These are phyloP conservation scores for Phialocephala sp. DNA, from an alignment of 2,329 filamentous ascomycete species.

Conservation along the genomic window DNA sequence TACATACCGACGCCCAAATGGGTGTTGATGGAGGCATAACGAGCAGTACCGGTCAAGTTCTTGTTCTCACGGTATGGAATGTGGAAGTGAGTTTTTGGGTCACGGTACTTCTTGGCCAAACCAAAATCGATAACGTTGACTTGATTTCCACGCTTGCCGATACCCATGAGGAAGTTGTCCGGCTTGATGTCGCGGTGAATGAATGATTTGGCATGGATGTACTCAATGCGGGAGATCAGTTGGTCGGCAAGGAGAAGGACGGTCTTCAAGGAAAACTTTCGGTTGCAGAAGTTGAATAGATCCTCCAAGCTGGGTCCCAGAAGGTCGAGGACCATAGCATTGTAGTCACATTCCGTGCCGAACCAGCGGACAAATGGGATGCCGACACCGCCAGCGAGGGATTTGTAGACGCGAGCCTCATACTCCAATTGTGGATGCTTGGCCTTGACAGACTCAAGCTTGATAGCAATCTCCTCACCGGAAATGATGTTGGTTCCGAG, in stretches of 20 bases:
- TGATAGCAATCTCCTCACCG: slow-evolving; percentile 99
- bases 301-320: slow-evolving; percentile 96
- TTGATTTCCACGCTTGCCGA: slow-evolving; percentile 98
- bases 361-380: slow-evolving; percentile 99
- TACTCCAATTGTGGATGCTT: slow-evolving; percentile 99
- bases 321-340: slow-evolving; percentile 98
- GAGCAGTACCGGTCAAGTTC: slow-evolving; percentile 98
- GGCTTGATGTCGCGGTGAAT: slow-evolving; percentile 99
- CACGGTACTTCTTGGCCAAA: slow-evolving; percentile 98
- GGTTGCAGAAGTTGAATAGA: slow-evolving; percentile 99
- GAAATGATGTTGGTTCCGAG: slow-evolving; percentile 99
- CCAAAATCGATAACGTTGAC: slow-evolving; percentile 99
- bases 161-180: slow-evolving; percentile 99
- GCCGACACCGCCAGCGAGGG: slow-evolving; percentile 92
- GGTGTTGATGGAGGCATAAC: slow-evolving; percentile 98
- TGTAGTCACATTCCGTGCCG: slow-evolving; percentile 99
- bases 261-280: slow-evolving; percentile 99
- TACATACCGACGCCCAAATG: slow-evolving; percentile 87
- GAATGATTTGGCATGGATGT: slow-evolving; percentile 99
- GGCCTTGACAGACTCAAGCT: slow-evolving; percentile 98
- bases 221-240: slow-evolving; percentile 98
- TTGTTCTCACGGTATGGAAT: slow-evolving; percentile 99
- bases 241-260: slow-evolving; percentile 96
- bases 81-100: slow-evolving; percentile 99
- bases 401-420: slow-evolving; percentile 92